Base-by-base conservation (phyloP, 1,284 basidiomycete genomes). In the Irpex sp. region DNA sequence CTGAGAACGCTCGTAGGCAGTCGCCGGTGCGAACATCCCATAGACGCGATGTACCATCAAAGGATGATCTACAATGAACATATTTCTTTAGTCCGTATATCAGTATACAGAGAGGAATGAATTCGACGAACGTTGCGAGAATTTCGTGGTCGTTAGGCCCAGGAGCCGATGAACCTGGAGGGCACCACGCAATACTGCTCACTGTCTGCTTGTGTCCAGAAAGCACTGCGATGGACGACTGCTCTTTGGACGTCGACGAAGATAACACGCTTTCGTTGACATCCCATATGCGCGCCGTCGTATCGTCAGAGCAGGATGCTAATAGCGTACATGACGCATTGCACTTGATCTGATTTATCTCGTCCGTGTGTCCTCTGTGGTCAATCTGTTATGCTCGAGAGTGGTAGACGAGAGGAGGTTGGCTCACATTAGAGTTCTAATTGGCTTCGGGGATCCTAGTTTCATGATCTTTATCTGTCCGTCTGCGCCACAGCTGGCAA, bases 281-380 rank as follows among this genome's bases (percentile, higher is more conserved):
- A 60, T 83, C 81, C 90, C 91, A 94, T 68, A 94, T 81, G 35
- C 89, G 84, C 28, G 88, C 87, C 0, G 88, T 90, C 61, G 77
- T 75, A 66, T 94, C 92, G 69, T 94, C 91, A 0, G 90, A 90
- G 71, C 89, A 90, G 2, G 91, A 89, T 37, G 90, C 91, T 56
- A 94, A 70, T 57, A 82, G 79, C 28, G 87, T 90, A 37, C 80
- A 77, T 37, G 81, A 78, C 12, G 84, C 78, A 64, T 89, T 90
- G 68, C 82, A 84, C 69, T 86, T 87, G 63, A 94, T 81, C 69
- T 88, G 85, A 68, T 92, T 94, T 65, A 94, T 82, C 72, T 94
- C 92, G 63, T 86, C 83, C 28, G 76, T 77, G 66, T 94, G 92
- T 0, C 89, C 91, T 49, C 89, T 91, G 61, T 37, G 58, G 58